These are phyloP conservation scores for Ceratocystis diversiconidia DNA, from an alignment of 2,329 filamentous ascomycete species.

Conservation along the genomic window DNA sequence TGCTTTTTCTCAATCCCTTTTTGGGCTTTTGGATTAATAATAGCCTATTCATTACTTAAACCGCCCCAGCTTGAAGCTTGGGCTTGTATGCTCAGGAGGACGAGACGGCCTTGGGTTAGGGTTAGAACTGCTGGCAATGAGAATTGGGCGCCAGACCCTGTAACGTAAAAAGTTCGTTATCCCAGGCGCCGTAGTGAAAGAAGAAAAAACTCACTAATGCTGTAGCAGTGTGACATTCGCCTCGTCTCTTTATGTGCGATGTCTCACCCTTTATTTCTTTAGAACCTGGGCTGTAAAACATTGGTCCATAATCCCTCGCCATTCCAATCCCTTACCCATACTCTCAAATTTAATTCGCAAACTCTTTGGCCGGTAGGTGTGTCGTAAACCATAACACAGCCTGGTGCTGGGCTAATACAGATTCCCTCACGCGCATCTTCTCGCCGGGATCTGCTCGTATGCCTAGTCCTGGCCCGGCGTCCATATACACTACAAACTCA, in stretches of 20 bases:
- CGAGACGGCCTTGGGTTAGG: too few species aligned
- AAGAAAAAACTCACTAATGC: too few species aligned
- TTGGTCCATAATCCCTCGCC: too few species aligned
- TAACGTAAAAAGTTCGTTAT: too few species aligned
- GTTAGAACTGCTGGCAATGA: too few species aligned
- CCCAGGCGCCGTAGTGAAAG: too few species aligned
- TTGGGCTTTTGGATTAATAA: neutral
- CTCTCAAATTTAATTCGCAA: conserved; percentile 1
- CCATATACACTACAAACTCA: conserved; percentile 26
- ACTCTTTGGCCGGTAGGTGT: conserved; percentile 3
- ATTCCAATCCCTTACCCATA: neutral
- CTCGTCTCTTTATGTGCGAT: neutral
- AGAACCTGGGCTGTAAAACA: neutral
- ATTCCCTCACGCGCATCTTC: conserved; percentile 24
- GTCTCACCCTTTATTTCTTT: neutral
- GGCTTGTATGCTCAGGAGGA: too few species aligned
- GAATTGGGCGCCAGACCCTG: too few species aligned
- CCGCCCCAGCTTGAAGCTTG: too few species aligned
- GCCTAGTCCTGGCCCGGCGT: conserved; percentile 31
- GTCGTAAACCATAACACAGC: conserved; percentile 27
- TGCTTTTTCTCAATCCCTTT: neutral
- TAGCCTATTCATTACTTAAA: too few species aligned
- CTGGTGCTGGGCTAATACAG: conserved; percentile 27
- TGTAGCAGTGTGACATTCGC: neutral
- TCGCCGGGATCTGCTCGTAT: conserved; percentile 26